phyloP scores from a whole-genome alignment of 2,329 filamentous ascomycete species.

The Calonectria crousiana region DNA sequence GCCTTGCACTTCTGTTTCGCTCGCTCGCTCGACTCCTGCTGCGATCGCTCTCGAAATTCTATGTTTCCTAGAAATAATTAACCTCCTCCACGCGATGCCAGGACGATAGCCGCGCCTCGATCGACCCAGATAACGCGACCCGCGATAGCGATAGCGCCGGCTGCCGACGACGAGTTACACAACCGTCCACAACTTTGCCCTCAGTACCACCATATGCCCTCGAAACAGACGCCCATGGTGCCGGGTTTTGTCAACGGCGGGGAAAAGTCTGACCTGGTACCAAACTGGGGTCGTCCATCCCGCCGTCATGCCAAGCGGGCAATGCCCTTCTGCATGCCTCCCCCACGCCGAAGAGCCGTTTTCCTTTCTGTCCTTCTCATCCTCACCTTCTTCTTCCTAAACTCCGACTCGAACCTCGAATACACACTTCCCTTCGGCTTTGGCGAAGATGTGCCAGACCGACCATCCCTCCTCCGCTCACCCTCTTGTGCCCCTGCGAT shows the following conservation, averaged over 20 bases:
- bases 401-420: constrained; percentile 18
- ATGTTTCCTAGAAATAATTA: too few species aligned
- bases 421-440: constrained; percentile 36
- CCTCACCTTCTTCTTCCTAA: constrained; percentile 17
- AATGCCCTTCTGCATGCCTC: constrained; percentile 19
- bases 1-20: background rate
- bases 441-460: constrained; percentile 33
- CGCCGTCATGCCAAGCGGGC: constrained; percentile 17
- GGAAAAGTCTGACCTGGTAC: constrained; percentile 21
- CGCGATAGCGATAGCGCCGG: constrained; percentile 8
- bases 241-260: constrained; percentile 13
- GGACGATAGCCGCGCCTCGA: background rate
- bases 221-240: background rate
- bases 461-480: constrained; percentile 35
- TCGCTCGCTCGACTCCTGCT: background rate
- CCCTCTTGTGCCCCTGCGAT: constrained; percentile 43
- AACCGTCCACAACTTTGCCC: background rate
- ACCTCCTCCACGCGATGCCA: background rate
- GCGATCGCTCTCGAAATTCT: background rate
- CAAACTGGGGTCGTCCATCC: constrained; percentile 22
- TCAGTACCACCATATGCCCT: background rate
- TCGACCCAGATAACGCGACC: constrained; percentile 1
- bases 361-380: constrained; percentile 15
- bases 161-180: constrained; percentile 4
- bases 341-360: constrained; percentile 21